Conservation (phyloP, 257 asterid genomes). For the Echium plantagineum region DNA sequence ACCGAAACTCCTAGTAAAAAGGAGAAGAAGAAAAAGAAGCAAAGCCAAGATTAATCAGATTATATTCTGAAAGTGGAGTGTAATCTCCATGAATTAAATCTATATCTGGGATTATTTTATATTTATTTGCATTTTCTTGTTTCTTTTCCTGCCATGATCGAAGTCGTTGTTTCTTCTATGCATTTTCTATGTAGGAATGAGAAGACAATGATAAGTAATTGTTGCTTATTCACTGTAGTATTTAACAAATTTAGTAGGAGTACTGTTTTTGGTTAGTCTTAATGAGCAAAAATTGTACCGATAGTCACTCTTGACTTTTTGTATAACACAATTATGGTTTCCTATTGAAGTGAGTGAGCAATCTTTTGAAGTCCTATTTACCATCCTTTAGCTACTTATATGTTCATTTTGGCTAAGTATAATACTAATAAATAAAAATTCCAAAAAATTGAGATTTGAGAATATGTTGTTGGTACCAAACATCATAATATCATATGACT, state of each 20-base stretch:
- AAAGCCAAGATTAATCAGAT: constrained; percentile 5
- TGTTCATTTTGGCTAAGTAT: no score
- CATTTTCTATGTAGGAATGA: no score
- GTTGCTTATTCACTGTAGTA: background rate
- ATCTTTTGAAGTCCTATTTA: background rate
- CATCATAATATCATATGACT: no score
- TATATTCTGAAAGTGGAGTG: no score
- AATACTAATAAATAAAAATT: no score
- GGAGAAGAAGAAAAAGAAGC: constrained; percentile 45
- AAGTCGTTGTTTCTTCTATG: background rate
- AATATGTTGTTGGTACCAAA: no score
- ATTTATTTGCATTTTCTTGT: no score
- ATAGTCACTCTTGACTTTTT: background rate
- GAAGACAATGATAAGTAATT: background rate
- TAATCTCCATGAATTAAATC: no score
- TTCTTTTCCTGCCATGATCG: no score
- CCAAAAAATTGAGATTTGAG: no score
- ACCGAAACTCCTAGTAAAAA: constrained; percentile 23
- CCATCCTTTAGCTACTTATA: background rate
- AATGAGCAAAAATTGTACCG: background rate
- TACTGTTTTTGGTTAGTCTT: background rate
- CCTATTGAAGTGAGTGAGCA: background rate
- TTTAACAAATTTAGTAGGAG: no score
- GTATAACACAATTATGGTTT: background rate
- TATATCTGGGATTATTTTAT: no score